Base-by-base conservation (phyloP, 2,329 filamentous ascomycete species). In the Fusarium xyrophilum region DNA sequence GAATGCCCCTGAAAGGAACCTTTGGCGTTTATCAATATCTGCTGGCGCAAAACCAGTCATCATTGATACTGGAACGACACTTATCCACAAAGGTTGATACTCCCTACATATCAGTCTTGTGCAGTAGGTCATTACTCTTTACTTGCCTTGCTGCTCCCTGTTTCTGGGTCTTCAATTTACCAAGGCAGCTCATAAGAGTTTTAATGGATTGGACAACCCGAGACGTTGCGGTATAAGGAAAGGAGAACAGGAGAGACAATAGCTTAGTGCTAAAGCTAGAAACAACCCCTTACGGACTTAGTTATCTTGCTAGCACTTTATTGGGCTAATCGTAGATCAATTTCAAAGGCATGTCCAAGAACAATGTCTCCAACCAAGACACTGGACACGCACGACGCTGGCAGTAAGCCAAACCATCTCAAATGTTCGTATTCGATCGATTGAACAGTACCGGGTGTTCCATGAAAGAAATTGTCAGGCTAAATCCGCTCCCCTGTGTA, bases 231-330 rank as follows among this genome's bases (percentile, higher is more conserved):
- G 6, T 15, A 15, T 5, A 14, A 28, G 8, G 7, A 44, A 7
- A 6, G 3, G 0, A 15, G 19, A n/a, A 7, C 19, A 5, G 6
- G 2, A 4, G 6, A 11, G 9, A 15, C 9, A 7, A 8, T 11
- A 2, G 0, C n/a, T n/a, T 17, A 8, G 7, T n/a, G 6, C 19
- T 6, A 7, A 6, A 44, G 3, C 13, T 15, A 28, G 12, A n/a
- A 14, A n/a, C 13, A n/a, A 11, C 27, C 7, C 13, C 4, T 28
- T 2, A 28, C 4, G 9, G 13, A 15, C 4, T 15, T 15, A 7
- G 5, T 15, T 11, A 10, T n/a, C 19, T 9, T 19, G 19, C 13
- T 7, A 27, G 12, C 2, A 27, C 10, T n/a, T 11, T 9, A 15
- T 28, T 1, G 15, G 15, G 19, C 25, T 9, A 2, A 28, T 44